Evolutionary conservation across 139 green algal species (phyloP), one percentile per base, ranked within the genome.

Genomic region (Coelastrella sp.): DNA sequence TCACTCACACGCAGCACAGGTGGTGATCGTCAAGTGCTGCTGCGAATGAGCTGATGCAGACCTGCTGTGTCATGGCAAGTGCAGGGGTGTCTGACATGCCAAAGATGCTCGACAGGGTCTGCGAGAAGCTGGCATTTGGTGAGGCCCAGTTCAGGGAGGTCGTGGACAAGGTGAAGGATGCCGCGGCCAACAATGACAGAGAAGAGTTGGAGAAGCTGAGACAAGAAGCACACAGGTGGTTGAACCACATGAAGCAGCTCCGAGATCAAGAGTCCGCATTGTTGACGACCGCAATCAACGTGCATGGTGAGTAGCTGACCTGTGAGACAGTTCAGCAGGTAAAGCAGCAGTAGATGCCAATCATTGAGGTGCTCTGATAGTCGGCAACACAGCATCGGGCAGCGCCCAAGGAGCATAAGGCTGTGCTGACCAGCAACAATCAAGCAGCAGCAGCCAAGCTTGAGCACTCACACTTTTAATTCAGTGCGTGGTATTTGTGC

Each of bases 241-340:
- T 71, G n/a, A 27, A 27, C n/a, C n/a, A 40, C 62, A 71, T 71
- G n/a, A 71, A 35, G 34, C n/a, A 71, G 62, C 34, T 71, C n/a
- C n/a, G 7, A 71, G 62, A 25, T 35, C 17, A 71, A 27, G n/a
- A 71, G 62, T 17, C 37, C 62, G 38, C 4, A 35, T n/a, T n/a
- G n/a, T 5, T 71, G n/a, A n/a, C n/a, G n/a, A n/a, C n/a, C n/a
- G n/a, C n/a, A 27, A 71, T 25, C 62, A 71, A 35, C 59, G 17
- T 34, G 59, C 25, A 13, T 67, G 59, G 59, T 67, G 59, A 67
- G 59, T 67, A 57, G 45, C 45, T 57, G 45, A 57, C 45, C 11
- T 13, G 11, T 23, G 11, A 57, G 11, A 13, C 45, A 57, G 45
- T 57, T 57, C 45, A 23, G 11, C 45, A 23, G 15, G 45, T 57